A percentile compares a stretch with the other conserved stretches of the same genome.
Evolutionary conservation across 805 yeast genomes (phyloP).

Genomic region (Lipomyces yamanashiensis): DNA sequence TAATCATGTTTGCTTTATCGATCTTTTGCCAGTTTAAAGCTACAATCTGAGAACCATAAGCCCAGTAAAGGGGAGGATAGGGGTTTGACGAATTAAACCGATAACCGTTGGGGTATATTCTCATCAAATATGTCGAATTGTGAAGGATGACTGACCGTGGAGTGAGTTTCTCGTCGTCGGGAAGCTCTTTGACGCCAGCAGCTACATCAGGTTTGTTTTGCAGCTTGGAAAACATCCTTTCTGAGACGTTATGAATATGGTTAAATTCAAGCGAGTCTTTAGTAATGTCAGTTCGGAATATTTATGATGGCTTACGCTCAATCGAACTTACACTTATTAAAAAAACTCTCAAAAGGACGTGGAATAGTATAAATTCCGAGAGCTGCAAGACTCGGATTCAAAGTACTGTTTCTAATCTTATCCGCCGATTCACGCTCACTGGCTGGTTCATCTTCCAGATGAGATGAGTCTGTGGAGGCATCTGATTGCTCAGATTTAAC

Average conservation of each 20-base stretch:
- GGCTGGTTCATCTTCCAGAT: not conserved
- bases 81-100: conserved; percentile 80
- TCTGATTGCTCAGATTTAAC: not conserved
- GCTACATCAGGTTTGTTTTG: conserved; percentile 9
- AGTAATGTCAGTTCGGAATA: not conserved
- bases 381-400: conserved; percentile 11
- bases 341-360: conserved; percentile 17
- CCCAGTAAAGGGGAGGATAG: conserved; percentile 79
- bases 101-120: conserved; percentile 83
- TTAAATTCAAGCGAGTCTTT: conserved; percentile 68
- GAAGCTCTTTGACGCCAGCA: conserved; percentile 45
- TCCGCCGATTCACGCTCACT: conserved; percentile 16
- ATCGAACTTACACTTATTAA: conserved; percentile 10
- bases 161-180: conserved; percentile 66
- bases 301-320: not conserved
- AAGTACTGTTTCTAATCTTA: not conserved
- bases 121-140: conserved; percentile 71
- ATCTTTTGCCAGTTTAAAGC: conserved; percentile 96
- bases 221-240: conserved; percentile 23
- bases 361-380: conserved; percentile 22
- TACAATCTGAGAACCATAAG: conserved; percentile 85
- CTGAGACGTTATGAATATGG: conserved; percentile 77
- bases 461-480: conserved; percentile 1
- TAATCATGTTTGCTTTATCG: conserved; percentile 50
- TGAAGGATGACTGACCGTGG: conserved; percentile 67